Conservation (phyloP, 495 filamentous ascomycete species). For the Podospora comata region DNA sequence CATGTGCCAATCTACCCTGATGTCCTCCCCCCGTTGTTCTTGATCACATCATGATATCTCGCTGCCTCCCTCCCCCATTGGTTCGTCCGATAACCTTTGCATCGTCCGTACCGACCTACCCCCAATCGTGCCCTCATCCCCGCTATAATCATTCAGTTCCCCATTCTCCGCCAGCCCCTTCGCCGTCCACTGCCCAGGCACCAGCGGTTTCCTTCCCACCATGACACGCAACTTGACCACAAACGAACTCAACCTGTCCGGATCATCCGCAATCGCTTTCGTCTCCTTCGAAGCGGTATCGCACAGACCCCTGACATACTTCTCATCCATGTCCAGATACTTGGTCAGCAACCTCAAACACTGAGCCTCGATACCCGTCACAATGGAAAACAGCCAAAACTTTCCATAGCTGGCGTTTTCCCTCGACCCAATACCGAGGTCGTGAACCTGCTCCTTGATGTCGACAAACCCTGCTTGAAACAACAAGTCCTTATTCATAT, state of each 20-base stretch:
- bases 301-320: slow-evolving; percentile 55
- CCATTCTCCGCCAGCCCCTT: slow-evolving; percentile 28
- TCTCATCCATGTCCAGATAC: slow-evolving; percentile 53
- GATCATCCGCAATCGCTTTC: slow-evolving; percentile 44
- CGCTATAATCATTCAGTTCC: slow-evolving; percentile 23
- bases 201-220: slow-evolving; percentile 53
- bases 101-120: slow-evolving; percentile 21
- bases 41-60: not conserved
- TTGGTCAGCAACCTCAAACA: slow-evolving; percentile 60
- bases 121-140: slow-evolving; percentile 35
- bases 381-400: slow-evolving; percentile 59
- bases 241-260: slow-evolving; percentile 39
- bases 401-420: slow-evolving; percentile 57
- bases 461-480: slow-evolving; percentile 60
- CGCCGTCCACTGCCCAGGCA: slow-evolving; percentile 29
- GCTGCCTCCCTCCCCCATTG: not conserved
- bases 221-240: slow-evolving; percentile 52
- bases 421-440: slow-evolving; percentile 57
- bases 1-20: not conserved
- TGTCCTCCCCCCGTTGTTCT: slow-evolving; percentile 17
- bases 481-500: slow-evolving; percentile 53
- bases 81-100: not conserved
- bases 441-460: slow-evolving; percentile 50
- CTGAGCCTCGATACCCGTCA: slow-evolving; percentile 64
- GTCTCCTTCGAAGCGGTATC: slow-evolving; percentile 53